phyloP scores from a whole-genome alignment of 768 basidiomycete genomes.

The Mycena indigotica region DNA sequence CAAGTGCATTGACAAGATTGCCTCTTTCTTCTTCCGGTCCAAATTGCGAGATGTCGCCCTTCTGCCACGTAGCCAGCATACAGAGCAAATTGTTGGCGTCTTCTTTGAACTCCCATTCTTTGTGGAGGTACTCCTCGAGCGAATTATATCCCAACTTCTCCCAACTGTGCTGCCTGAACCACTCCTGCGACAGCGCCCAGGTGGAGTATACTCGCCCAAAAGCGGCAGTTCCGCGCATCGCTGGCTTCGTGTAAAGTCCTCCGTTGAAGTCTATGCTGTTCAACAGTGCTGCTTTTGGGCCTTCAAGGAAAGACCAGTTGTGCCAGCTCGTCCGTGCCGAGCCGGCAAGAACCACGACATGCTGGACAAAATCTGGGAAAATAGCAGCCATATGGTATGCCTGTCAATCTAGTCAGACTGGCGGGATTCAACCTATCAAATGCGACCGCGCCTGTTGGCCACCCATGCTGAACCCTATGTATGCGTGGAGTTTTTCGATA shows the following conservation, averaged over 20 bases:
- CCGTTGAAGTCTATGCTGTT: constrained; percentile 22
- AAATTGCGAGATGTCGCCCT: constrained; percentile 17
- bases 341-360: constrained; percentile 19
- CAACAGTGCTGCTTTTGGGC: constrained; percentile 21
- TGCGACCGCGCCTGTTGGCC: too few species aligned
- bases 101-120: constrained; percentile 13
- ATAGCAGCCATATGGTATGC: constrained; percentile 22
- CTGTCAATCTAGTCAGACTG: too few species aligned
- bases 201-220: constrained; percentile 21
- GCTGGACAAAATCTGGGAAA: constrained; percentile 19
- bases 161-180: constrained; percentile 21
- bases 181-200: constrained; percentile 22
- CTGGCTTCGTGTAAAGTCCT: constrained; percentile 15
- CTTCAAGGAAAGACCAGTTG: constrained; percentile 23
- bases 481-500: constrained; percentile 16
- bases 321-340: constrained; percentile 23
- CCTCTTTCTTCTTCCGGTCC: constrained; percentile 16
- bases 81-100: constrained; percentile 20
- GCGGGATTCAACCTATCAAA: too few species aligned
- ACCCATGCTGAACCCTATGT: constrained; percentile 24
- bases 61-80: constrained; percentile 16
- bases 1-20: constrained; percentile 16
- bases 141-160: constrained; percentile 10
- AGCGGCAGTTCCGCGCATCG: constrained; percentile 15
- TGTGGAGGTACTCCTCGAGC: constrained; percentile 15